Conservation (phyloP, 169 alveolate species). For the Cryptosporidium sp. region DNA sequence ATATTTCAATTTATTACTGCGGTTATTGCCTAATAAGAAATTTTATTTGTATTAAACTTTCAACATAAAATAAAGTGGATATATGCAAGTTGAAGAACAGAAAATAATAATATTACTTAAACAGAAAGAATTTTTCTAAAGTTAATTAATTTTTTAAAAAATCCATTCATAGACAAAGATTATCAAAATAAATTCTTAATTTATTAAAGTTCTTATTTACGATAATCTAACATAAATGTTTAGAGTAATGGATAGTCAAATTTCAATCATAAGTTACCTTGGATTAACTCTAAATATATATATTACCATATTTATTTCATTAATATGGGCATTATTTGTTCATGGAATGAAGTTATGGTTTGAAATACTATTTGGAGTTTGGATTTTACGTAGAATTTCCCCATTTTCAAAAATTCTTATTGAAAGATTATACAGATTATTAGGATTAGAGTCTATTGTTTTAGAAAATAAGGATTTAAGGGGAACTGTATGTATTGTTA, state of each 20-base stretch:
- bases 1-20: not conserved
- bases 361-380: constrained; percentile 1
- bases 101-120: too few relatives aligned
- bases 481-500: constrained; percentile 59
- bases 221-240: not conserved
- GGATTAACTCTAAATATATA: constrained; percentile 3
- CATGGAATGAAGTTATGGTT: not conserved
- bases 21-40: not conserved
- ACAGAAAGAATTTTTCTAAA: not conserved
- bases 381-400: constrained; percentile 17
- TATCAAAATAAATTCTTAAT: not conserved
- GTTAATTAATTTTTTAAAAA: not conserved
- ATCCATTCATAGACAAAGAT: not conserved
- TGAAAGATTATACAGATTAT: not conserved
- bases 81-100: not conserved
- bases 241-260: constrained; percentile 5
- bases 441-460: not conserved
- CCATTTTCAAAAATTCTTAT: not conserved
- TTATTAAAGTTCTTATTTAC: not conserved
- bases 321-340: constrained; percentile 18
- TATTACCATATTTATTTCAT: constrained; percentile 16
- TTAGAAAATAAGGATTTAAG: constrained; percentile 30
- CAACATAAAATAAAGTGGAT: not conserved
- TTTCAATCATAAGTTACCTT: constrained; percentile 8
- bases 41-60: not conserved